Evolutionary conservation across 169 alveolate species (phyloP).

Genomic region (Amoebophrya sp.): DNA sequence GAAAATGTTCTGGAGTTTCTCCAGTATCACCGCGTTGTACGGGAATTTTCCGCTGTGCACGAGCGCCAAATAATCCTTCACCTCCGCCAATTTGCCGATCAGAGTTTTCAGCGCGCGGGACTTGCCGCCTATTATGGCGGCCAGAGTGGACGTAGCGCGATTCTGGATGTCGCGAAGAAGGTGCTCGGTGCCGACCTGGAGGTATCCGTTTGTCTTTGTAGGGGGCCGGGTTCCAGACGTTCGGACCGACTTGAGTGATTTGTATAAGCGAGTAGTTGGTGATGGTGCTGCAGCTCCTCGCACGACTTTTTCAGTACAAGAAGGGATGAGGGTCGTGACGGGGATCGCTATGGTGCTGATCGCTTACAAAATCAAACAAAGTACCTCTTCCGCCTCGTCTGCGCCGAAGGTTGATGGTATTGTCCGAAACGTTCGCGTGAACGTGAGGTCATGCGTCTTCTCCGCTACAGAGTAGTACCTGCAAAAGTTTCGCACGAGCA

Average conservation of each 20-base stretch:
- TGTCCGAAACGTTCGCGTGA: neutral
- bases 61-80: slow-evolving; percentile 45
- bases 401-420: neutral
- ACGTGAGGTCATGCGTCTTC: neutral
- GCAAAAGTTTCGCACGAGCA: neutral
- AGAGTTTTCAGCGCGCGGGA: slow-evolving; percentile 48
- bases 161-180: slow-evolving; percentile 87
- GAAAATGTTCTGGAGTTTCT: slow-evolving; percentile 47
- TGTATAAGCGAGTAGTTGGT: too few species aligned
- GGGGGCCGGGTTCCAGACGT: too few species aligned
- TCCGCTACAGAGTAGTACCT: neutral
- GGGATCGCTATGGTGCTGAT: too few species aligned
- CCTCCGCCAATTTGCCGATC: slow-evolving; percentile 41
- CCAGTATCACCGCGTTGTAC: slow-evolving; percentile 45
- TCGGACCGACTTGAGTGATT: too few species aligned
- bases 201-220: too few species aligned
- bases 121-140: slow-evolving; percentile 49
- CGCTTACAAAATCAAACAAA: too few species aligned
- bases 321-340: too few species aligned
- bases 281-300: too few species aligned
- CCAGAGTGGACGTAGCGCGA: slow-evolving; percentile 78
- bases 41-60: slow-evolving; percentile 47
- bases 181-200: slow-evolving; percentile 94
- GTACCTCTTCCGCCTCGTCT: neutral
- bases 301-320: too few species aligned